phyloP scores from a whole-genome alignment of 1,284 basidiomycete species.

The Boletus sp. region DNA sequence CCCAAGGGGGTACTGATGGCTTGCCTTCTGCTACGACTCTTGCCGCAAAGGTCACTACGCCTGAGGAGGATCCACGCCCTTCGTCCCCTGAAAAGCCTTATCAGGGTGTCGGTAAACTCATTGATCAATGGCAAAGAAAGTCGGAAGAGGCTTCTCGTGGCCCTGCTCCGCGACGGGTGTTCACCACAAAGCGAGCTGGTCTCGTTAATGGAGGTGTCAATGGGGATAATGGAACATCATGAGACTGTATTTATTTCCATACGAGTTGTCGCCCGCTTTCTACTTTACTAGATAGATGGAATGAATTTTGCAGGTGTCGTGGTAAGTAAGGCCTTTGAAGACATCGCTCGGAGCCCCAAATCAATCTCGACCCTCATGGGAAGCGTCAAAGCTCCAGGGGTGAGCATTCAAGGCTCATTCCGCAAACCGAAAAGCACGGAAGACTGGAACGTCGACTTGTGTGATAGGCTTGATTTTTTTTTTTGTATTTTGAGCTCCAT shows the following conservation, averaged over 20 bases:
- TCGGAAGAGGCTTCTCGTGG: conserved; percentile 48
- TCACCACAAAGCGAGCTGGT: conserved; percentile 42
- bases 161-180: conserved; percentile 35
- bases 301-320: not conserved
- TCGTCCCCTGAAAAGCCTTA: conserved; percentile 72
- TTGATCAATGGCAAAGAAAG: conserved; percentile 81
- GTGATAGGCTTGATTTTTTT: too few relatives aligned
- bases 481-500: conserved; percentile 7
- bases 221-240: conserved; percentile 23
- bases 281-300: conserved; percentile 13
- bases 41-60: conserved; percentile 24
- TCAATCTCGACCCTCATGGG: conserved; percentile 5
- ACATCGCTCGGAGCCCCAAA: conserved; percentile 5
- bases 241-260: conserved; percentile 13
- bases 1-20: conserved; percentile 24
- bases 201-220: conserved; percentile 32
- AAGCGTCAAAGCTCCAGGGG: not conserved
- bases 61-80: conserved; percentile 40
- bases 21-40: conserved; percentile 17
- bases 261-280: conserved; percentile 1
- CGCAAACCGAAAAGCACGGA: conserved; percentile 15
- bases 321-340: not conserved
- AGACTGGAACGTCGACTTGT: not conserved
- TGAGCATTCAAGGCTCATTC: not conserved
- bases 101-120: conserved; percentile 74